phyloP scores from a whole-genome alignment of 2,329 filamentous ascomycete genomes.

The Fusarium sp. region DNA sequence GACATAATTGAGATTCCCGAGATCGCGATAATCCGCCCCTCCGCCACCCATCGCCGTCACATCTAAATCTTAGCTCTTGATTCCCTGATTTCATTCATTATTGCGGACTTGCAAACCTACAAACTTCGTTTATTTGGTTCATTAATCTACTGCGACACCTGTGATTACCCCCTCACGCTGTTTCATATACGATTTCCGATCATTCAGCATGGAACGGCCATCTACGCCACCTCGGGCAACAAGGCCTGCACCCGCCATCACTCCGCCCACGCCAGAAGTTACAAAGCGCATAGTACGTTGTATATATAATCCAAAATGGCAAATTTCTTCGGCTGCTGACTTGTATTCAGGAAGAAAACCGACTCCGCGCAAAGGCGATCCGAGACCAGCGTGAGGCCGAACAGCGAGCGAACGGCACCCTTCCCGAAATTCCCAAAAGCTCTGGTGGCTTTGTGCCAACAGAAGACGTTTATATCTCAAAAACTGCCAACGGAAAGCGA shows the following conservation, averaged over 20 bases:
- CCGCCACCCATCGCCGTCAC: constrained; percentile 42
- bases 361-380: constrained; percentile 88
- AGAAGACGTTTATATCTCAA: constrained; percentile 69
- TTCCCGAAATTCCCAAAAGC: constrained; percentile 61
- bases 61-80: neutral
- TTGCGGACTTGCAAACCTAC: neutral
- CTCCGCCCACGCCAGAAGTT: constrained; percentile 68
- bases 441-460: constrained; percentile 80
- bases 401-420: constrained; percentile 60
- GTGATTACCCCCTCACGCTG: neutral
- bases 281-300: constrained; percentile 67
- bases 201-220: constrained; percentile 60
- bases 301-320: rapidly evolving
- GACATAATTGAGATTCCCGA: constrained; percentile 41
- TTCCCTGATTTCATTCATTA: neutral
- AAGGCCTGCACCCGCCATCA: constrained; percentile 51
- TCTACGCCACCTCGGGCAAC: constrained; percentile 60
- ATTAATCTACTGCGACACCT: neutral
- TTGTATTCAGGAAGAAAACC: constrained; percentile 79
- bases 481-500: constrained; percentile 71
- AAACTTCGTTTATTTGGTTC: neutral
- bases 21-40: constrained; percentile 49
- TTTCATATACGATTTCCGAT: neutral
- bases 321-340: neutral
- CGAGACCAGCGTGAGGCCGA: constrained; percentile 80